A percentile compares a stretch with the other conserved stretches of the same genome.
Conservation (phyloP, 192 early-diverging fungal species). For the Coemansia sp. region DNA sequence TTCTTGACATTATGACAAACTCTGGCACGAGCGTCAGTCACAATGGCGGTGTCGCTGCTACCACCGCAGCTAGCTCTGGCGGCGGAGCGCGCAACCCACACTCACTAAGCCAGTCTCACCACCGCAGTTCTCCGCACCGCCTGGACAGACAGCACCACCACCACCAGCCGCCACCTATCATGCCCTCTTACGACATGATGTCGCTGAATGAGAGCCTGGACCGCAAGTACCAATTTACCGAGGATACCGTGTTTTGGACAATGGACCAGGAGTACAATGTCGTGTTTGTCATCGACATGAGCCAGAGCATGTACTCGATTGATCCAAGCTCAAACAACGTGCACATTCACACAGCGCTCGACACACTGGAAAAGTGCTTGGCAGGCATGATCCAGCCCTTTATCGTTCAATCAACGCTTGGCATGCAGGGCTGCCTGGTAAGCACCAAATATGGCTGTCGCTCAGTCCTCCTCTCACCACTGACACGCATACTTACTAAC, state of each 20-base stretch:
- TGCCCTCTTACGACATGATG: conserved; percentile 17
- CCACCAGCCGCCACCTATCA: conserved; percentile 11
- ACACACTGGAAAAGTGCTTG: conserved; percentile 58
- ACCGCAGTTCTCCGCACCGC: conserved; percentile 22
- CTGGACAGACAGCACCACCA: conserved; percentile 18
- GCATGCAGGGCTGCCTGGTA: conserved; percentile 43
- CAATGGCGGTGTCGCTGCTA: not conserved
- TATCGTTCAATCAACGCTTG: conserved; percentile 35
- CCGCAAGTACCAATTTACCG: conserved; percentile 55
- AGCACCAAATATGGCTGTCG: conserved; percentile 3
- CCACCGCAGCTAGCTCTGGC: not conserved
- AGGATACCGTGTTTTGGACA: conserved; percentile 56
- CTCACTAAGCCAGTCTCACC: conserved; percentile 13
- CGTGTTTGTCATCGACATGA: conserved; percentile 58
- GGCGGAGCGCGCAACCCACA: conserved; percentile 19
- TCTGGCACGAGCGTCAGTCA: not conserved
- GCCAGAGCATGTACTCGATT: conserved; percentile 61
- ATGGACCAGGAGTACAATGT: conserved; percentile 52
- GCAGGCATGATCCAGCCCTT: conserved; percentile 57
- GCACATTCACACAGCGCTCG: conserved; percentile 52
- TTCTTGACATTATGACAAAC: conserved; percentile 38
- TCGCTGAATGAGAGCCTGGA: conserved; percentile 43
- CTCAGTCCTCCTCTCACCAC: not conserved
- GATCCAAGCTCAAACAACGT: conserved; percentile 53
- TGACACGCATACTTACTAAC: not conserved